These are phyloP conservation scores for Gilbertella persicaria DNA, from an alignment of 371 early-diverging fungal genomes.

Conservation along the genomic window DNA sequence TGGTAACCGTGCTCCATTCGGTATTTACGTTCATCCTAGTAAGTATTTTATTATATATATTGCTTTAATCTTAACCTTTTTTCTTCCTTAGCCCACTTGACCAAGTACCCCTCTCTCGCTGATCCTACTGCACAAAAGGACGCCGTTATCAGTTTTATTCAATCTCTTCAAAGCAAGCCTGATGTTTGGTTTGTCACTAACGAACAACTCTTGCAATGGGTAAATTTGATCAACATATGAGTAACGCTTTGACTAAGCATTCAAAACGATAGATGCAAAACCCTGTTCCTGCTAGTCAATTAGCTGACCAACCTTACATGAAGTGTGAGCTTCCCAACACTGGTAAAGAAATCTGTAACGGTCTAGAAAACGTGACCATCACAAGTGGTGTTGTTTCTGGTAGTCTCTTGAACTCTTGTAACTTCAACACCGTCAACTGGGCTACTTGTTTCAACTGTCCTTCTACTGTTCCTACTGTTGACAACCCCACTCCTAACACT, in stretches of 20 bases:
- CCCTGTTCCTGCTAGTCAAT: slow-evolving; percentile 63
- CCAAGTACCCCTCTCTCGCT: slow-evolving; percentile 38
- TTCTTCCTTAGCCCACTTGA: slow-evolving; percentile 36
- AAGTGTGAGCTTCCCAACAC: slow-evolving; percentile 61
- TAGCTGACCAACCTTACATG: slow-evolving; percentile 61
- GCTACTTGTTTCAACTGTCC: slow-evolving; percentile 73
- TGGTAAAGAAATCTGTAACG: slow-evolving; percentile 76
- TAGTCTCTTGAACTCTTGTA: slow-evolving; percentile 51
- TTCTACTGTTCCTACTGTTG: slow-evolving; percentile 45
- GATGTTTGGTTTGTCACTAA: slow-evolving; percentile 73
- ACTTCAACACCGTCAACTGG: slow-evolving; percentile 57
- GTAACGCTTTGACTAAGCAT: too few relatives aligned
- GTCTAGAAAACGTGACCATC: slow-evolving; percentile 55
- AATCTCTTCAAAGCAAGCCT: slow-evolving; percentile 49
- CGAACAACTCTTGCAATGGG: slow-evolving; percentile 66
- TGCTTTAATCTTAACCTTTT: background rate
- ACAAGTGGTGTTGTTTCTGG: slow-evolving; percentile 50
- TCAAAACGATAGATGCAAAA: slow-evolving; percentile 59
- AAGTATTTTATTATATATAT: slow-evolving; percentile 4
- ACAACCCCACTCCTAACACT: slow-evolving; percentile 55
- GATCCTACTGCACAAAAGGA: slow-evolving; percentile 35
- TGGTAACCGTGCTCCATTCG: slow-evolving; percentile 70
- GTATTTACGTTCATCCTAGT: slow-evolving; percentile 63
- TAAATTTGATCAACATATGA: too few relatives aligned
- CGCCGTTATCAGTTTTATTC: slow-evolving; percentile 52